Conservation (phyloP, 164 flowering plant genomes). For the Saururus chinensis region DNA sequence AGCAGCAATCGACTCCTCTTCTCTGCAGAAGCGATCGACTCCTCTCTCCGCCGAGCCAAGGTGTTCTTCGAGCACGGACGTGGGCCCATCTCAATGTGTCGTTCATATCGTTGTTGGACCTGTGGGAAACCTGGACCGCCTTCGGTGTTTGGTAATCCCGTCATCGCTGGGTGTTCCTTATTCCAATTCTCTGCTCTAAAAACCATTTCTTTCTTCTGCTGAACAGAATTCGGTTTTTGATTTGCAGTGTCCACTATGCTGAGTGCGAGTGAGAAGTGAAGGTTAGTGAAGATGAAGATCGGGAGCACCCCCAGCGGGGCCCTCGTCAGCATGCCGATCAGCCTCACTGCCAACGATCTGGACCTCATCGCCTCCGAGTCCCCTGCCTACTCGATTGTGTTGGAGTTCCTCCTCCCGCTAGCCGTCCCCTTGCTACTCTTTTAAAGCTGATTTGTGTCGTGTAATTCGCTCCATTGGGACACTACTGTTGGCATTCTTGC, state of each 20-base stretch:
- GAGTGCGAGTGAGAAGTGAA: constrained; percentile 10
- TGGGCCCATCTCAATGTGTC: constrained; percentile 21
- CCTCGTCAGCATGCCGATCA: constrained; percentile 65
- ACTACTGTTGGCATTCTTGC: constrained; percentile 69
- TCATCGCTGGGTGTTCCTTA: neutral
- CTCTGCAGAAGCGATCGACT: no score
- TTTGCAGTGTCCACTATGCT: no score
- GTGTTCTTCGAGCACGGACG: neutral
- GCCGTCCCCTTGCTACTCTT: constrained; percentile 71
- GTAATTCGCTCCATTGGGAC: constrained; percentile 69
- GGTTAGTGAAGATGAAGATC: constrained; percentile 85
- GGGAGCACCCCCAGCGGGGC: no score
- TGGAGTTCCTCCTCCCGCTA: constrained; percentile 59
- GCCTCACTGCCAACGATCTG: constrained; percentile 72
- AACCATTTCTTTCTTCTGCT: neutral
- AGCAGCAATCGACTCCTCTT: neutral
- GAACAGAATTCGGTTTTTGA: no score
- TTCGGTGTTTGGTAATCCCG: constrained; percentile 63
- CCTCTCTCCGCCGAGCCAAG: neutral
- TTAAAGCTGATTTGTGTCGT: constrained; percentile 67
- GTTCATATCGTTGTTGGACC: constrained; percentile 60
- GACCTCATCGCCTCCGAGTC: constrained; percentile 65
- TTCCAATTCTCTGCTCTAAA: neutral
- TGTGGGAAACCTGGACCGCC: constrained; percentile 91
- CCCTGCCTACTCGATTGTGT: constrained; percentile 46